Evolutionary conservation across 164 flowering plant genomes (phyloP), one percentile per base, ranked within the genome.

Genomic region (Brasenia schreberi): DNA sequence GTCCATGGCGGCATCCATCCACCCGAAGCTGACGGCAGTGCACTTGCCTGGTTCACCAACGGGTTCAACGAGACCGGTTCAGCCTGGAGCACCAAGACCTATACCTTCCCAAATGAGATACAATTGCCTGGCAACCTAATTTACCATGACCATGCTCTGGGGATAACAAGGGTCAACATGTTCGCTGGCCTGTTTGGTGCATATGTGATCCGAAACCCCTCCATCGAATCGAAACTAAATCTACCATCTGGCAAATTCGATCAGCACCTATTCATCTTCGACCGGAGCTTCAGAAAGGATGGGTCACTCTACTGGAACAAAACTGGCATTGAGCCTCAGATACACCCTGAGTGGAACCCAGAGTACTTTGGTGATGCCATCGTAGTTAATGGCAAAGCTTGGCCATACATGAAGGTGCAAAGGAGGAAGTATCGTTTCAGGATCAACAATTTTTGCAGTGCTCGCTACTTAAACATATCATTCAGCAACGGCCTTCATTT

Each of bases 391-490:
- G 82, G 82, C 5, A 88, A 88, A 64, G 95, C 89, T 0, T 88
- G 95, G 95, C 91, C 95, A 0, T 33, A 64, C 19, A 6, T 83
- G 77, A 72, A 66, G 0, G 95, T 86, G 4, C 82, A 74, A 49
- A 80, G 89, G 19, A 79, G 91, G 43, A 84, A 79, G 66, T 88
- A 88, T 64, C 74, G 89, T 18, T 86, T 88, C 62, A 81, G 95
- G 4, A 90, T 89, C 43, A 78, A 89, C 72, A 93, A 93, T 49
- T 88, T 97, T 0, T 78, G 96, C 80, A 93, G 87, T 62, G 98
- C 98, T 0, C 73, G 98, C 19, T 90, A 86, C 74, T 85, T 83
- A 66, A 75, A 68, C 18, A 77, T 93, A 71, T 83, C 70, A 71
- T 82, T 93, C 69, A 71, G 75, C 72, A 83, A 84, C 69, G 90